Conservation (phyloP, 2,329 filamentous ascomycete genomes). For the Arthrobotrys conoides region DNA sequence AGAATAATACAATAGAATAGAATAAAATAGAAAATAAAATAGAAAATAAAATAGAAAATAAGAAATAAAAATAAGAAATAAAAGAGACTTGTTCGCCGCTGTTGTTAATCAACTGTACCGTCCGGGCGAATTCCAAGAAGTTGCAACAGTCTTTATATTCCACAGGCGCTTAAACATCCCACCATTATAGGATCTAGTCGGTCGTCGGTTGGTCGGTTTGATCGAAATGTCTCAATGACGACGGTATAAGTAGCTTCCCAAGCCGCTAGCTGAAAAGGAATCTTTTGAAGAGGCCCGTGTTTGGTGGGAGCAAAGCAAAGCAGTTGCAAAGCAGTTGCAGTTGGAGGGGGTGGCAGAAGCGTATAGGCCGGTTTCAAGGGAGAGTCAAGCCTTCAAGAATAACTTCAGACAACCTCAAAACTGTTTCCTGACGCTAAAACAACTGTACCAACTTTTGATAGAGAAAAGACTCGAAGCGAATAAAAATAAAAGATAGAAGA, state of each 20-base stretch:
- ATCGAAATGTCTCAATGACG: constrained; percentile 33
- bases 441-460: constrained; percentile 5
- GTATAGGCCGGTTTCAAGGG: constrained; percentile 52
- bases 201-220: constrained; percentile 19
- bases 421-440: constrained; percentile 27
- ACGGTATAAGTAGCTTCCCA: constrained; percentile 16
- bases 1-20: constrained; percentile 16
- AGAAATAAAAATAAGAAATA: constrained; percentile 18
- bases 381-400: constrained; percentile 47
- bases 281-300: constrained; percentile 17
- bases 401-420: constrained; percentile 40
- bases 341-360: constrained; percentile 13
- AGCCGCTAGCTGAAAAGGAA: constrained; percentile 25
- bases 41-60: too few species aligned
- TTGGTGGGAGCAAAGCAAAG: not conserved
- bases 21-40: constrained; percentile 11
- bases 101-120: constrained; percentile 11
- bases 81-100: too few species aligned
- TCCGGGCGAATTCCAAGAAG: constrained; percentile 16
- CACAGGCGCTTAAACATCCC: constrained; percentile 27
- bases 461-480: not conserved
- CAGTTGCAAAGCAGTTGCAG: not conserved
- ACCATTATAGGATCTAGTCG: constrained; percentile 16
- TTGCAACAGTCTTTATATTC: constrained; percentile 27
- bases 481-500: too few species aligned